Evolutionary conservation across 305 asterid species (phyloP).

Genomic region (Ajuga reptans): DNA sequence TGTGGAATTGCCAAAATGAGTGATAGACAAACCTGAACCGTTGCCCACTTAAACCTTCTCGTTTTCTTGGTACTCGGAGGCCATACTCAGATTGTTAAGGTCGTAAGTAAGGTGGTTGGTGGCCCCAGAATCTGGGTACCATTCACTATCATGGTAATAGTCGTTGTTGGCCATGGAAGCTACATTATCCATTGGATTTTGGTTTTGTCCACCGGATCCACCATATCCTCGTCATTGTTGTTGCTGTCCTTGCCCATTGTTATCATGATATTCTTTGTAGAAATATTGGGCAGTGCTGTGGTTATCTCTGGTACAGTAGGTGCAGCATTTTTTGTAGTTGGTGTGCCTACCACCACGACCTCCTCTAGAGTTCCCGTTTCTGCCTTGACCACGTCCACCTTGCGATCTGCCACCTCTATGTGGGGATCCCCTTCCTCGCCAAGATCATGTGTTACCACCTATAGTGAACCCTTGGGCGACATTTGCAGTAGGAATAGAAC

Average conservation of each 20-base stretch:
- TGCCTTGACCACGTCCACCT: too few species aligned
- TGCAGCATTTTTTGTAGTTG: too few species aligned
- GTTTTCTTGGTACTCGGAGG: not conserved
- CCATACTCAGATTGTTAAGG: not conserved
- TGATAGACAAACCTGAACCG: not conserved
- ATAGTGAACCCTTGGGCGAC: not conserved
- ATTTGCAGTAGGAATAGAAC: not conserved
- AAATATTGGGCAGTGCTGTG: too few species aligned
- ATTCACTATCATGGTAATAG: not conserved
- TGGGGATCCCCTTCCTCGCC: not conserved
- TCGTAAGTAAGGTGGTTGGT: not conserved
- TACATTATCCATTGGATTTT: too few species aligned
- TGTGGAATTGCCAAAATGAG: not conserved
- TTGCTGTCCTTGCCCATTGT: too few species aligned
- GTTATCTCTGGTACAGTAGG: too few species aligned
- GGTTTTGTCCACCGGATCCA: not conserved
- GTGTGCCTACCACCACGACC: too few species aligned
- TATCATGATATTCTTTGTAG: too few species aligned
- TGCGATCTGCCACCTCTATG: not conserved
- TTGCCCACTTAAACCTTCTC: not conserved
- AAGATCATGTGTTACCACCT: too few species aligned
- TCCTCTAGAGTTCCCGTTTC: too few species aligned
- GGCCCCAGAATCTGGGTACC: not conserved
- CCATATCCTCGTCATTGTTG: too few species aligned
- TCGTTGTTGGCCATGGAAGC: too few species aligned